These are phyloP conservation scores for Plasmodium sp. DNA, from an alignment of 169 alveolate species.

Conservation along the genomic window DNA sequence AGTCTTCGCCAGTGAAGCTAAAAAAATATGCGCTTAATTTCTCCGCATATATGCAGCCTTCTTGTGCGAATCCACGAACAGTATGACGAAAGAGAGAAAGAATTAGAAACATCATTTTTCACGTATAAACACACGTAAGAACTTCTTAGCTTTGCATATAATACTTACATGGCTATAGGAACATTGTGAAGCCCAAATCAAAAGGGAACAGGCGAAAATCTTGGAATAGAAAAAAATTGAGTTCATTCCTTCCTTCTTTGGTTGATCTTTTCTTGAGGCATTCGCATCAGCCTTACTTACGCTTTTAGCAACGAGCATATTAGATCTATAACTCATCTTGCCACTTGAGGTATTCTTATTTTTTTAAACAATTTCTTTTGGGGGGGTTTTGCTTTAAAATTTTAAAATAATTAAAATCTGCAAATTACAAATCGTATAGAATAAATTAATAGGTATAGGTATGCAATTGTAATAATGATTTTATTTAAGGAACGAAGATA, in stretches of 20 bases:
- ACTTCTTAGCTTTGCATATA: background rate
- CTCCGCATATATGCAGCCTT: background rate
- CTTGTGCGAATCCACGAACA: background rate
- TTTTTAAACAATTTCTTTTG: background rate
- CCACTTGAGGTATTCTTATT: background rate
- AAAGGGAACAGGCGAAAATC: background rate
- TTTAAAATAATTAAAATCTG: background rate
- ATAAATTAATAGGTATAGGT: background rate
- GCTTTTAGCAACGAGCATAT: background rate
- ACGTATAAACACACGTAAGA: background rate
- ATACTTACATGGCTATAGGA: slow-evolving; percentile 3
- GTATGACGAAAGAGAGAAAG: background rate
- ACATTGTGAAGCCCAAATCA: slow-evolving; percentile 32
- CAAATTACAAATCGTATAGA: background rate
- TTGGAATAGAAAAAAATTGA: background rate
- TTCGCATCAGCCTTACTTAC: background rate
- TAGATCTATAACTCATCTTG: background rate
- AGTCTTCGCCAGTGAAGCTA: background rate
- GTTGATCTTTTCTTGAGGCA: background rate
- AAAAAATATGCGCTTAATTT: background rate
- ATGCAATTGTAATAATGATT: background rate
- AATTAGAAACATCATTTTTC: background rate
- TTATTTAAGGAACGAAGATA: background rate
- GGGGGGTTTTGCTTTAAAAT: background rate
- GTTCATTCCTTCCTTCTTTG: background rate